Evolutionary conservation across 306 rosid species (phyloP), one percentile per base, ranked within the genome.

Genomic region (Dalbergia cochinchinensis): DNA sequence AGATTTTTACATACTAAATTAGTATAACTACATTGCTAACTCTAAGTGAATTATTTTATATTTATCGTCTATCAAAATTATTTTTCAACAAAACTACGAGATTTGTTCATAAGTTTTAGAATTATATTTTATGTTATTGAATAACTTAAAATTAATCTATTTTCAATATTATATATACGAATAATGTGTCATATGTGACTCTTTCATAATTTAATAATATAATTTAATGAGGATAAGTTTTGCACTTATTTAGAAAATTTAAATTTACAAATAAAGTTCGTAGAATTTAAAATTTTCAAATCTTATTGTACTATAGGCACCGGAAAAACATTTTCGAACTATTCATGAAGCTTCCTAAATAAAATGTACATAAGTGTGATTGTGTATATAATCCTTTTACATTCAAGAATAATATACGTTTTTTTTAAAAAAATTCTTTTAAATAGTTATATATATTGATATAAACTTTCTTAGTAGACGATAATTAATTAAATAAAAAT

Each of bases 311-410:
- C 26, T 5, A 60, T 26, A 9, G n/a, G 1, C 60, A 37, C 41
- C 5, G 41, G 5, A 37, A 37, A 26, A 26, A 19, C 9, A 22
- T 26, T 22, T 60, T 5, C 1, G 35, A 11, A 60, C 26, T 15
- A 60, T 60, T 8, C 60, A 22, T 60, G 65, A 22, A 60, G 7
- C 26, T 60, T 37, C 65, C 65, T 60, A 22, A 31, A 60, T 60
- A 60, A 22, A 60, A 22, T 20, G 64, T 8, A 20, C 16, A 20
- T 11, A 22, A 59, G 64, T 20, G 62, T n/a, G 15, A 51, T 51
- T 51, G 5, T n/a, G 4, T 51, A 14, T 13, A 51, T 51, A 15
- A 5, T 14, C 58, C 15, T 51, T 51, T 7, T 13, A n/a, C 16
- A 1, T 15, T 51, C 58, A 13, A 2, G 12, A 5, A 47, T 13